Evolutionary conservation across 345 rosid genomes (phyloP), one percentile per base, ranked within the genome.

Genomic region (Cardamine occulta): DNA sequence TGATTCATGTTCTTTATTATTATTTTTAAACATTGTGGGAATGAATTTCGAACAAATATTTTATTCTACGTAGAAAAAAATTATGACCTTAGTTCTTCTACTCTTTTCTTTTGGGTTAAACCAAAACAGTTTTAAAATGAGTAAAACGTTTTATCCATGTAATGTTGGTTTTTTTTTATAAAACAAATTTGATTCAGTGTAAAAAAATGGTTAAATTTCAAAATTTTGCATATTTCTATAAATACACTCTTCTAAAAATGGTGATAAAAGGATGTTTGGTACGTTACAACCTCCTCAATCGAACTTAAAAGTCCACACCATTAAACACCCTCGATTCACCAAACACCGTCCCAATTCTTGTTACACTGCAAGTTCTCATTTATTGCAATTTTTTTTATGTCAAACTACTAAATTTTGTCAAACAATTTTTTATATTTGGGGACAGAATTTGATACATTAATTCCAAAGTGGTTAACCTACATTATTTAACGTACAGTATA

Each of bases 181-280:
- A 21, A 39, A 39, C 12, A 39, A 39, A 39, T 39, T 39, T 12
- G 5, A 3, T 39, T 10, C 0, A 39, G 13, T 39, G 15, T 39
- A 0, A 11, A 35, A 3, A 39, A 3, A 24, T 23, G 2, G 8
- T 34, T 34, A 0, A 8, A 21, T 57, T 26, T 18, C 15, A 70
- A 9, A 35, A 14, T 9, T 57, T n/a, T 60, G 51, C 26, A 60
- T 59, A 23, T 61, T 34, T 15, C 24, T 10, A 47, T 19, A 23
- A 51, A 53, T 28, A 13, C 23, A 8, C 34, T 28, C 44, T 52
- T 72, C 54, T 29, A 28, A 40, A 26, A 5, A 49, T 26, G 60
- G 54, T 72, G 23, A 72, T 62, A 35, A 37, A 48, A 62, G 15
- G 52, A 72, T 72, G 61, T 42, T 53, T 54, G 70, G 64, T 73